A percentile compares a stretch with the other conserved stretches of the same genome.
phyloP scores from a whole-genome alignment of 2,329 filamentous ascomycete genomes.

The Trichoderma cornu-damae region DNA sequence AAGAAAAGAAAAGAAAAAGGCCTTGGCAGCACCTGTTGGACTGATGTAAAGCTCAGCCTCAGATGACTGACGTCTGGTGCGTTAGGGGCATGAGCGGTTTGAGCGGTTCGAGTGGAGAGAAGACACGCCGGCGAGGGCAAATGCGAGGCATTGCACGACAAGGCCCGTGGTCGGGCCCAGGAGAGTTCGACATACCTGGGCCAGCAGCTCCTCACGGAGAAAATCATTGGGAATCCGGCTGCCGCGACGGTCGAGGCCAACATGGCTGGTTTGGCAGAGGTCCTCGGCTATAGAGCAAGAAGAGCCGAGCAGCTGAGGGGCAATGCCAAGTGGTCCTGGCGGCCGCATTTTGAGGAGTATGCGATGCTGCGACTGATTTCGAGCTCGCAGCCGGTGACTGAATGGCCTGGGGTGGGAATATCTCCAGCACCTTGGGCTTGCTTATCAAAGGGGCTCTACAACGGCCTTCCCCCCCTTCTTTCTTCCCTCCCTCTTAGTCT shows the following conservation, averaged over 20 bases:
- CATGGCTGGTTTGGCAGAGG: neutral
- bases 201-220: neutral
- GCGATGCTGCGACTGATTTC: neutral
- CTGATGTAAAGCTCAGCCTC: neutral
- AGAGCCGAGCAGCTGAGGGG: neutral
- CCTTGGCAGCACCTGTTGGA: neutral
- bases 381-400: neutral
- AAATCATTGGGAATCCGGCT: neutral
- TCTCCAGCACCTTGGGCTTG: neutral
- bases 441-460: neutral
- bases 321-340: neutral
- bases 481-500: neutral
- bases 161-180: neutral
- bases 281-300: neutral
- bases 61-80: neutral
- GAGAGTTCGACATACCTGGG: neutral
- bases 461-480: neutral
- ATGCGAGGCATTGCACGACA: neutral
- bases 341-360: too few relatives aligned
- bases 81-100: neutral
- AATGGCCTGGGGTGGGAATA: neutral
- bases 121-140: neutral
- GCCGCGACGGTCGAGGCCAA: neutral
- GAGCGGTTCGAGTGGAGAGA: neutral
- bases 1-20: neutral